Evolutionary conservation across 768 basidiomycete genomes (phyloP).

Genomic region (Antrodiella citrinella): DNA sequence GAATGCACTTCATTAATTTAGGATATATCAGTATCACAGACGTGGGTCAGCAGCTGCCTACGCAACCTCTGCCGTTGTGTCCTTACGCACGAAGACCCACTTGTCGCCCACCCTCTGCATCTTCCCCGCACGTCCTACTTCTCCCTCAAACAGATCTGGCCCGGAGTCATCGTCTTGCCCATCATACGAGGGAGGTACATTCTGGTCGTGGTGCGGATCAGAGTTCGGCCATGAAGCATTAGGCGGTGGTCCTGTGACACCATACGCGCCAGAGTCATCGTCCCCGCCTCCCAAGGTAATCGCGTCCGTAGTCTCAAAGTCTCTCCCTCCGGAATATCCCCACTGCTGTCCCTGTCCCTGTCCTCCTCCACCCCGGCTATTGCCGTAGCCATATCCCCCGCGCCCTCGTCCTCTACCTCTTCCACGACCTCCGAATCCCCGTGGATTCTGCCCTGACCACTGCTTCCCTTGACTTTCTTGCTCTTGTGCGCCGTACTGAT

Average conservation of each 20-base stretch:
- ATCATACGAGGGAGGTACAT: neutral
- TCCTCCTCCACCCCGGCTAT: slow-evolving; percentile 36
- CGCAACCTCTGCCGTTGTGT: slow-evolving; percentile 10
- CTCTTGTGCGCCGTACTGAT: slow-evolving; percentile 6
- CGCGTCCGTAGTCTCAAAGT: slow-evolving; percentile 37
- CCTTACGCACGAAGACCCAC: slow-evolving; percentile 56
- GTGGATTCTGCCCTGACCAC: neutral
- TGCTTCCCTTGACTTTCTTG: neutral
- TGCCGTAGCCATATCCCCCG: slow-evolving; percentile 40
- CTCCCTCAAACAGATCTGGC: neutral
- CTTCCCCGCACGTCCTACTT: slow-evolving; percentile 18
- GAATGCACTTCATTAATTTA: neutral
- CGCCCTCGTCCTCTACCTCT: slow-evolving; percentile 26
- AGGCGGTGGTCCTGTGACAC: neutral
- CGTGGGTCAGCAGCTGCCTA: neutral
- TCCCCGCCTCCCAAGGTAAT: slow-evolving; percentile 48
- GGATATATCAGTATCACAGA: neutral
- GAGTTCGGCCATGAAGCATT: neutral
- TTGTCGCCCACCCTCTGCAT: slow-evolving; percentile 69
- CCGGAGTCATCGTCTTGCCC: neutral
- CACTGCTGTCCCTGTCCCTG: slow-evolving; percentile 28
- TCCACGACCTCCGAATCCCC: slow-evolving; percentile 14
- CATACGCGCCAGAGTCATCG: slow-evolving; percentile 5
- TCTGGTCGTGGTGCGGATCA: slow-evolving; percentile 2
- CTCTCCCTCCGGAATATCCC: slow-evolving; percentile 19